A percentile compares a stretch with the other conserved stretches of the same genome.
Conservation (phyloP, 2,329 filamentous ascomycete genomes). For the Botrytis elliptica region DNA sequence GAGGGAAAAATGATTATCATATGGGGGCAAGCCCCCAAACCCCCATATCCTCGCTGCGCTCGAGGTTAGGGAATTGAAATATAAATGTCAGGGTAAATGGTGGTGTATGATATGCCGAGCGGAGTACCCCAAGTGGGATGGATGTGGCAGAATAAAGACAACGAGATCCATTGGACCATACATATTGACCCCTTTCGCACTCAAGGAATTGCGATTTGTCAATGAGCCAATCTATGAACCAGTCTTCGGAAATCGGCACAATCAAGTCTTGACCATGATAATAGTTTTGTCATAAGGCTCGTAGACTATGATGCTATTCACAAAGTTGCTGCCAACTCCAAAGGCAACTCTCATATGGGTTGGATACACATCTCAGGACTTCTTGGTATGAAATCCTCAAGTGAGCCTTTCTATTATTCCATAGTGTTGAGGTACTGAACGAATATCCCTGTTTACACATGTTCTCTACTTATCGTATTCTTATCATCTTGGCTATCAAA, state of each 20-base stretch:
- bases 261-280: not conserved
- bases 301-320: not conserved
- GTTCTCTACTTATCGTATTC: not conserved
- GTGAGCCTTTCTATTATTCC: not conserved
- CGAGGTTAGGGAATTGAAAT: not conserved
- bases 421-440: not conserved
- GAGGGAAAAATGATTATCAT: no score
- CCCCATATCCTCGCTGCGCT: not conserved
- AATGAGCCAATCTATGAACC: not conserved
- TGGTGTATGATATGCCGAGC: not conserved
- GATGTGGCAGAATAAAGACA: not conserved
- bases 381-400: not conserved
- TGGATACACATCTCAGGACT: not conserved
- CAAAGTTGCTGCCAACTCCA: not conserved
- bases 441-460: not conserved
- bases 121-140: not conserved
- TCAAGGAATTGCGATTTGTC: not conserved
- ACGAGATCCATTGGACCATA: not conserved
- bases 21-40: not conserved
- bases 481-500: not conserved
- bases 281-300: not conserved
- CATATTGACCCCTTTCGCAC: not conserved
- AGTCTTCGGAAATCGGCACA: not conserved
- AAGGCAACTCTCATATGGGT: not conserved
- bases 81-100: not conserved